phyloP scores from a whole-genome alignment of 2,329 filamentous ascomycete species.

The Hortaea sp. region DNA sequence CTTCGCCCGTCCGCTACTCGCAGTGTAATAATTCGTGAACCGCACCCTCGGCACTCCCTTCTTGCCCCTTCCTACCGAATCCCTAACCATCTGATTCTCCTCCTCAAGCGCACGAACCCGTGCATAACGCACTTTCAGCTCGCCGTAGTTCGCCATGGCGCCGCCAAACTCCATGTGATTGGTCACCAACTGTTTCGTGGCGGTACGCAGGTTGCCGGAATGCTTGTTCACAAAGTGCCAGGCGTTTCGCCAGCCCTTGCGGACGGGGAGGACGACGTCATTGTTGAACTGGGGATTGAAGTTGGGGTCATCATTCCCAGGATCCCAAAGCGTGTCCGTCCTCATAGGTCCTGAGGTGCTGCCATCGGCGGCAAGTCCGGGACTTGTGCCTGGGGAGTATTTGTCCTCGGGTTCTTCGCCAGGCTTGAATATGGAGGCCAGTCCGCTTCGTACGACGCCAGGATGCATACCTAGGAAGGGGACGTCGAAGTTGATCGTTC shows the following conservation, averaged over 20 bases:
- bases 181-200: constrained; percentile 62
- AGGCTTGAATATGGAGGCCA: constrained; percentile 63
- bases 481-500: constrained; percentile 72
- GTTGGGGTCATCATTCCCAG: constrained; percentile 41
- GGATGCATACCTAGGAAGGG: constrained; percentile 85
- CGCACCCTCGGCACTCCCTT: constrained; percentile 47
- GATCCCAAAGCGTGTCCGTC: constrained; percentile 19
- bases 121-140: constrained; percentile 60
- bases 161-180: constrained; percentile 78
- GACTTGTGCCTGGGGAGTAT: not conserved
- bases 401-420: constrained; percentile 28
- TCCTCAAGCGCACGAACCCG: constrained; percentile 63
- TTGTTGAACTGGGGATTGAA: constrained; percentile 71
- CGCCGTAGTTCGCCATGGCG: constrained; percentile 65
- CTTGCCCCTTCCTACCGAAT: constrained; percentile 22
- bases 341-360: constrained; percentile 1
- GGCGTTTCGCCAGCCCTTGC: constrained; percentile 57
- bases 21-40: constrained; percentile 85
- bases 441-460: constrained; percentile 71
- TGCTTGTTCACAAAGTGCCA: constrained; percentile 77
- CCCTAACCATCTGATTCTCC: constrained; percentile 42
- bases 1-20: constrained; percentile 63
- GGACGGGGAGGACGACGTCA: constrained; percentile 58
- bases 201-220: constrained; percentile 58
- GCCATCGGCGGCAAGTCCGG: not conserved